Evolutionary conservation across 2,329 filamentous ascomycete genomes (phyloP).

Genomic region (Hymenoscyphus occultus): DNA sequence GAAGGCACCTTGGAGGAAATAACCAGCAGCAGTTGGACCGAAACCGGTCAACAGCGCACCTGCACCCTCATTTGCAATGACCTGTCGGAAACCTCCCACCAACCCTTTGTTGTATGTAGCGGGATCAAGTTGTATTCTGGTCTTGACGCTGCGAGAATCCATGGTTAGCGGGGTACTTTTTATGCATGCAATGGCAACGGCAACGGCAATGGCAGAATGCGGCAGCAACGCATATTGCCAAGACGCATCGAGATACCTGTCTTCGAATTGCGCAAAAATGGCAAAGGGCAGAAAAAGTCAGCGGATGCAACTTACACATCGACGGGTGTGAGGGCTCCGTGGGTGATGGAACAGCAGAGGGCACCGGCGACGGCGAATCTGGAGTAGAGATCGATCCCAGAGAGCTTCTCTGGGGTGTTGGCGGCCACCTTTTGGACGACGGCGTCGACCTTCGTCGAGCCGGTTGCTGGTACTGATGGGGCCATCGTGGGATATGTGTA

Average conservation of each 20-base stretch:
- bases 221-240: slow-evolving; percentile 11
- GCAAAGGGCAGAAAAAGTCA: not conserved
- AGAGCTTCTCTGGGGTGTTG: slow-evolving; percentile 47
- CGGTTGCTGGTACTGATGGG: slow-evolving; percentile 29
- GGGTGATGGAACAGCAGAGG: slow-evolving; percentile 96
- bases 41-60: slow-evolving; percentile 82
- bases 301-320: slow-evolving; percentile 79
- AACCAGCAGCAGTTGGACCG: slow-evolving; percentile 82
- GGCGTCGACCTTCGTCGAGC: slow-evolving; percentile 36
- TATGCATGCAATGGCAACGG: slow-evolving; percentile 11
- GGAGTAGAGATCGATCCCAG: slow-evolving; percentile 76
- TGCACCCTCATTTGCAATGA: slow-evolving; percentile 79
- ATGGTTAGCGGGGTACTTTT: slow-evolving; percentile 25
- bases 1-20: slow-evolving; percentile 91
- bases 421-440: slow-evolving; percentile 34
- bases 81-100: slow-evolving; percentile 82
- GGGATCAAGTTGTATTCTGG: slow-evolving; percentile 90
- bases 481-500: slow-evolving; percentile 28
- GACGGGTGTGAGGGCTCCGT: slow-evolving; percentile 94
- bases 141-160: slow-evolving; percentile 71
- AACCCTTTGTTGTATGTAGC: slow-evolving; percentile 84
- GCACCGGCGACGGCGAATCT: slow-evolving; percentile 97
- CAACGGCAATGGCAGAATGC: too few relatives aligned
- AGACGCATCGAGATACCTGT: not conserved
- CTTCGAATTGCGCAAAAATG: slow-evolving; percentile 6